Conservation (phyloP, 2,329 filamentous ascomycete species). For the Chrysosphaeria jannelii region DNA sequence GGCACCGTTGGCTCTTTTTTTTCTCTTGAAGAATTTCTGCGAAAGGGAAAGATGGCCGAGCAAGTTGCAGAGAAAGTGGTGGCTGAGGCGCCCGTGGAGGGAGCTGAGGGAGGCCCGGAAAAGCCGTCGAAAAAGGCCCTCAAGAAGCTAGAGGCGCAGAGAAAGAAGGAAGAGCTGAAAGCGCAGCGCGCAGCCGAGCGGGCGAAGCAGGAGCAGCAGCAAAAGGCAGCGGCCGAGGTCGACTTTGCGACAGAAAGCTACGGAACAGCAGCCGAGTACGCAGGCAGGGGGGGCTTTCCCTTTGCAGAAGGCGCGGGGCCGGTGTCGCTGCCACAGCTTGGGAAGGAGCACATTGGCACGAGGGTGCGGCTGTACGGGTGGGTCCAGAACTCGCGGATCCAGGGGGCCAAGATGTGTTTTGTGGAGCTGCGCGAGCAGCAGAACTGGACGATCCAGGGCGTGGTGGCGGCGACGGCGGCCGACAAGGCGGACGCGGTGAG, state of each 20-base stretch:
- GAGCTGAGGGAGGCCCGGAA: conserved; percentile 8
- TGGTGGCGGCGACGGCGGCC: conserved; percentile 22
- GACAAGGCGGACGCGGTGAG: conserved; percentile 28
- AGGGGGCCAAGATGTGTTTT: conserved; percentile 78
- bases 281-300: conserved; percentile 20
- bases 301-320: conserved; percentile 18
- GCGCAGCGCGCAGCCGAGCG: conserved; percentile 41
- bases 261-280: conserved; percentile 14
- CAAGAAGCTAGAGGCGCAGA: conserved; percentile 65
- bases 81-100: too few relatives aligned
- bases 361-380: conserved; percentile 49
- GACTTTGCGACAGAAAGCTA: conserved; percentile 53
- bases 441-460: conserved; percentile 54
- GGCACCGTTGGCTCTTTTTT: too few relatives aligned
- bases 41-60: too few relatives aligned
- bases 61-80: too few relatives aligned
- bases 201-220: conserved; percentile 20
- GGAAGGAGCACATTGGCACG: conserved; percentile 33
- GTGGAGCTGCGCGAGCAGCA: conserved; percentile 53
- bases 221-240: conserved; percentile 27
- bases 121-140: conserved; percentile 42
- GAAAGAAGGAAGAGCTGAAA: conserved; percentile 67
- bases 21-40: too few relatives aligned
- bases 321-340: conserved; percentile 30
- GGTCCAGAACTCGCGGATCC: conserved; percentile 64